Evolutionary conservation across 495 filamentous ascomycete species (phyloP), one percentile per base, ranked within the genome.

Genomic region (Penicillium coffeae): DNA sequence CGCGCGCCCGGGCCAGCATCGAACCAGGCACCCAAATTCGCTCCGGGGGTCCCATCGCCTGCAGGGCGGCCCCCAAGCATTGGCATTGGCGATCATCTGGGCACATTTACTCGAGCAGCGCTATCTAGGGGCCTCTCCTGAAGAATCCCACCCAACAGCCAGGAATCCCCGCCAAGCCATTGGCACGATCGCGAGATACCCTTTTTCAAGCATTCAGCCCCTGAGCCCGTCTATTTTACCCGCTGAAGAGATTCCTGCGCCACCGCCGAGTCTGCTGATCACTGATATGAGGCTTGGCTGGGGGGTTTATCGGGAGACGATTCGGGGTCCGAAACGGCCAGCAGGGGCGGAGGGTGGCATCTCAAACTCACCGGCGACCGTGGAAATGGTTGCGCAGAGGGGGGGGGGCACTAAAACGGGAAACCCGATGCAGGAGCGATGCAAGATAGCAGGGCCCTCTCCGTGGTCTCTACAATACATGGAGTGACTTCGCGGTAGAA

Each of bases 221-320:
- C 25, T 30, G 25, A 30, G 10, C 4, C 25, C 4, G 25, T 10
- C 10, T 13, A 5, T 13, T 13, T 22, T 14, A 25, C 2, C 33
- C 9, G 32, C 15, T 35, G 18, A 27, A 45, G 25, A 14, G 33
- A 43, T 13, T 8, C 33, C 13, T 45, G 42, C 42, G 42, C 42
- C 42, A 45, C 42, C 1, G 2, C 20, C 33, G 42, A 30, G 30
- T 45, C 42, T 45, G 42, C 42, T 45, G 42, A 45, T 45, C 42
- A 45, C 34, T 34, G 27, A 45, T 45, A 35, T 34, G 27, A 27
- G 21, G 18, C 8, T 10, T n/a, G 13, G 10, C 21, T 44, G 3
- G n/a, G n/a, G n/a, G n/a, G n/a, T n/a, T n/a, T n/a, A n/a, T n/a
- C n/a, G n/a, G n/a, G n/a, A n/a, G n/a, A n/a, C n/a, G n/a, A n/a